Evolutionary conservation across 495 filamentous ascomycete genomes (phyloP), one percentile per base, ranked within the genome.

Genomic region (Trichodelitschia bisporula): DNA sequence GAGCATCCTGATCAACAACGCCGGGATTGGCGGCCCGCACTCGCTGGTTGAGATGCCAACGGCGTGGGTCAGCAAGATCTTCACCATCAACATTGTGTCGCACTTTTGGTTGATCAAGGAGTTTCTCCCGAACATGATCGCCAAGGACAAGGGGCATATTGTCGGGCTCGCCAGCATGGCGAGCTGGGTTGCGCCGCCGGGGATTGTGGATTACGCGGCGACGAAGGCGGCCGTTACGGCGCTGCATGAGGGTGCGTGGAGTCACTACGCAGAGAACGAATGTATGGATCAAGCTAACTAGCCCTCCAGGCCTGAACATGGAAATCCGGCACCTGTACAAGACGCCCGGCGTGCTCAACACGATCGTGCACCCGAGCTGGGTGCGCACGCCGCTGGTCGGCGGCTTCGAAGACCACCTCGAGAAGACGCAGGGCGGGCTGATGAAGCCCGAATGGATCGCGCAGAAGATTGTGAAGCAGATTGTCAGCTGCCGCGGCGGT

Each of bases 1-100:
- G 8, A 58, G 56, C 0, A 57, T 72, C 9, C 47, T 70, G 26
- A 45, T 71, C 39, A 71, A 71, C 53, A 72, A 72, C 33, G 66
- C 67, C 9, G 64, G 64, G 19, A 51, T 70, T 17, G 55, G 50
- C 18, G 44, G 50, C 19, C 48, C 55, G 11, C 46, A 48, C 11
- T 44, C 49, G 3, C 60, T 70, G 25, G 51, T 69, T 3, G 47
- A 59, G 0, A 49, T 55, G 19, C 33, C 57, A 4, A 55, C 60
- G 36, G 42, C 44, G 15, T 38, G 51, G 14, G 56, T 71, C 19
- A 43, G 53, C 4, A 51, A 50, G 19, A 57, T 60, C 27, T 69
- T 66, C 38, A 57, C 59, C 37, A 59, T 70, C 28, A 72, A 72
- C 46, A 54, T 60, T n/a, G 42, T 72, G 28, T 53, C 57, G 19